Evolutionary conservation across 768 basidiomycete species (phyloP).

Genomic region (Tremella yokohamensis): DNA sequence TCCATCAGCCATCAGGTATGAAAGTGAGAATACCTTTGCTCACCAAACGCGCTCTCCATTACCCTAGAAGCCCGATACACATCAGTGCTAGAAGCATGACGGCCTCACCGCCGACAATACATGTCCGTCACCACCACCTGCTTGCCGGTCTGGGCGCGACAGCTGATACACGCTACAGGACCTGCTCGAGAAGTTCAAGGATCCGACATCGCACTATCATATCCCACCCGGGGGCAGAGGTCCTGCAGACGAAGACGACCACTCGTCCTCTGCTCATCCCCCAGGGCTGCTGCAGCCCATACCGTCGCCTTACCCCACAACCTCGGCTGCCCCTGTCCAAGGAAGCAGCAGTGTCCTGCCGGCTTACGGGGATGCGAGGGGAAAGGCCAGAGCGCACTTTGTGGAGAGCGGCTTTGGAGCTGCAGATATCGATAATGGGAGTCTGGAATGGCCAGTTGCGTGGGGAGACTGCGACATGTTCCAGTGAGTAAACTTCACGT

Average conservation of each 20-base stretch:
- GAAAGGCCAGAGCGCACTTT: constrained; percentile 22
- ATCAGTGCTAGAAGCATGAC: too few species aligned
- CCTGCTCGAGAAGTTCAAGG: constrained; percentile 35
- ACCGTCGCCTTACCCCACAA: not conserved
- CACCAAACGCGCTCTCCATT: too few species aligned
- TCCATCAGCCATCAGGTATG: too few species aligned
- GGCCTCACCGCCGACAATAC: too few species aligned
- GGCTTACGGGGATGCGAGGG: not conserved
- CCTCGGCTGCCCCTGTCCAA: too few species aligned
- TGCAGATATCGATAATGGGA: constrained; percentile 13
- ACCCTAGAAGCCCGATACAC: too few species aligned
- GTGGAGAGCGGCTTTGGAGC: constrained; percentile 27
- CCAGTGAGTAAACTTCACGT: too few species aligned
- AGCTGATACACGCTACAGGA: too few species aligned
- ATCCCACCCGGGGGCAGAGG: constrained; percentile 34
- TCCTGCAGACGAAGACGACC: constrained; percentile 38
- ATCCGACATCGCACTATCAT: constrained; percentile 36
- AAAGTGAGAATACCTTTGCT: too few species aligned
- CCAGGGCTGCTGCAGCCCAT: not conserved
- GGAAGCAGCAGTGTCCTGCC: too few species aligned
- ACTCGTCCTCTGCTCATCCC: constrained; percentile 21
- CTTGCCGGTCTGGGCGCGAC: too few species aligned
- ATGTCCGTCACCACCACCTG: too few species aligned
- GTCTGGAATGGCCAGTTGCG: constrained; percentile 40
- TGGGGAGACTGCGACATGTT: constrained; percentile 47